phyloP scores from a whole-genome alignment of 2,329 filamentous ascomycete genomes.

The Colletotrichum magnum region DNA sequence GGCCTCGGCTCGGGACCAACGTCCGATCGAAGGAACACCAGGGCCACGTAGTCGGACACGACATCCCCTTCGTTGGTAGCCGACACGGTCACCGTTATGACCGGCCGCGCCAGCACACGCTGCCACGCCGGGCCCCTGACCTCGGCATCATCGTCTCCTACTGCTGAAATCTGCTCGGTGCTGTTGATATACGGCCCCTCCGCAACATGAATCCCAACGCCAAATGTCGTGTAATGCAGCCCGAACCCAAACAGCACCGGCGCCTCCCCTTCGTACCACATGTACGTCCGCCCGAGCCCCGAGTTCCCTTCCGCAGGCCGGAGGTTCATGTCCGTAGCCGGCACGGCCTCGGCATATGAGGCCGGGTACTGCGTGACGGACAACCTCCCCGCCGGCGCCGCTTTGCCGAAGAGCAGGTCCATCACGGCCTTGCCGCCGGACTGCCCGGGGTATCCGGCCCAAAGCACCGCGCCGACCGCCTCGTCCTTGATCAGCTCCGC shows the following conservation, averaged over 20 bases:
- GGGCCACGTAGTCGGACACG: conserved; percentile 66
- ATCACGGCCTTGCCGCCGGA: conserved; percentile 69
- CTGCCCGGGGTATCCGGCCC: conserved; percentile 73
- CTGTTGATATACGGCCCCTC: background rate
- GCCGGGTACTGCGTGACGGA: conserved; percentile 70
- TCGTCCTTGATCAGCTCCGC: conserved; percentile 61
- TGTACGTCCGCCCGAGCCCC: conserved; percentile 66
- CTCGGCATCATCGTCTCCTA: background rate
- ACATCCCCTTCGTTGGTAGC: conserved; percentile 63
- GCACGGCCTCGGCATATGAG: conserved; percentile 62
- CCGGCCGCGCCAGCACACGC: background rate
- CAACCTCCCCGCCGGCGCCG: conserved; percentile 66
- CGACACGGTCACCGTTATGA: conserved; percentile 53
- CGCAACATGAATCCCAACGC: conserved; percentile 37
- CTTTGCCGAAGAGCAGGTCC: conserved; percentile 65
- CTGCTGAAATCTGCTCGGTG: background rate
- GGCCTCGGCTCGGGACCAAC: conserved; percentile 65
- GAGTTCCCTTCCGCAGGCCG: conserved; percentile 57
- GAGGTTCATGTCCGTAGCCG: conserved; percentile 70
- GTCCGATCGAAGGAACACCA: conserved; percentile 63
- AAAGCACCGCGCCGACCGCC: conserved; percentile 66
- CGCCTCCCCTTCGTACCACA: conserved; percentile 66
- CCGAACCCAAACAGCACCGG: conserved; percentile 69
- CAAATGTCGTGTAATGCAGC: conserved; percentile 71
- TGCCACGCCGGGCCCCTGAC: conserved; percentile 11